Evolutionary conservation across 2,329 filamentous ascomycete species (phyloP), one percentile per base, ranked within the genome.

Genomic region (Colletotrichum lentis): DNA sequence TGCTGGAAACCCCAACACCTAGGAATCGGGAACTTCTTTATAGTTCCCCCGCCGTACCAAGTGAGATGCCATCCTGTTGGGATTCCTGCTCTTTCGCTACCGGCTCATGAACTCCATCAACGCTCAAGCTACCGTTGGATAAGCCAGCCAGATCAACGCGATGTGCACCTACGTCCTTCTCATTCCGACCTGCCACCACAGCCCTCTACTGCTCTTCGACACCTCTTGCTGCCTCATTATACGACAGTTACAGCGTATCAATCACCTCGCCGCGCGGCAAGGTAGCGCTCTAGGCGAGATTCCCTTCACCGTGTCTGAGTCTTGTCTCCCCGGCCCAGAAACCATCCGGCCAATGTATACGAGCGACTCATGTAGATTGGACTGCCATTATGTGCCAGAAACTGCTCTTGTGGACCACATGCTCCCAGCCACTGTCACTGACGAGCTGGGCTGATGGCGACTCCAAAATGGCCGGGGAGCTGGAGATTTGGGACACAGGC

Each of bases 151-250:
- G 18, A 11, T 37, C 7, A 7, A 5, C 53, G 2, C 14, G 35
- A 77, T 77, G 76, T 77, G 76, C 58, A 69, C 64, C 54, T 77
- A 77, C 67, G 62, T 74, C 47, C 61, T 77, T 20, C 67, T 72
- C 37, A 54, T 73, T 44, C 72, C 76, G 41, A 54, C 61, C 24
- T 77, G 76, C 66, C 74, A 75, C 54, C 77, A 76, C 58, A 71
- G 68, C 55, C 67, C 69, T 18, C 59, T 71, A 11, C 67, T 77
- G 16, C 64, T 74, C 27, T 72, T 71, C 58, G 71, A 73, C 37
- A 64, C 69, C 14, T 70, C 70, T 20, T 77, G 76, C 52, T 18
- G 50, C 22, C 69, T 46, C 8, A 71, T 77, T 46, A 54, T 73
- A 8, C 49, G 72, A 50, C 67, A 77, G 64, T 47, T 77, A 5